Evolutionary conservation across 306 rosid species (phyloP).

Genomic region (Lathyrus sativus): DNA sequence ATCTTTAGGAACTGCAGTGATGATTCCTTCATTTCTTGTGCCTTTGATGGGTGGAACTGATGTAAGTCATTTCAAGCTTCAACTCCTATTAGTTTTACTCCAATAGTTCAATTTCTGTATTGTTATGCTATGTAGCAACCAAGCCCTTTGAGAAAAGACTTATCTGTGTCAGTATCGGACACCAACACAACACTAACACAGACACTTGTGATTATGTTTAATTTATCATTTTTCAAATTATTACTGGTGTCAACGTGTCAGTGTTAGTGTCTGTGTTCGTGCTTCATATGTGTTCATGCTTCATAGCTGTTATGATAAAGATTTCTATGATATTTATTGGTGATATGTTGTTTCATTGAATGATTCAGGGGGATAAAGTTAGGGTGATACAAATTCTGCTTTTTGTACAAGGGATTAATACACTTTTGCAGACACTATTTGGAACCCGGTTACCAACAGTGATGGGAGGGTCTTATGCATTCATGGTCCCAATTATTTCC

Average conservation of each 20-base stretch:
- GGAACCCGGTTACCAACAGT: constrained; percentile 98
- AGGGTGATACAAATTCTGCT: constrained; percentile 95
- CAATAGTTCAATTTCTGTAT: too few relatives aligned
- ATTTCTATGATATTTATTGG: neutral
- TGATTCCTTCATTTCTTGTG: constrained; percentile 98
- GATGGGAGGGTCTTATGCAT: constrained; percentile 94
- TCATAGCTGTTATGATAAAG: too few relatives aligned
- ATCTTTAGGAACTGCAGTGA: constrained; percentile 97
- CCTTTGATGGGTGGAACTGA: constrained; percentile 94
- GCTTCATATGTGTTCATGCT: too few relatives aligned
- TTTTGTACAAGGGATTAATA: constrained; percentile 90
- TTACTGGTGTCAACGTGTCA: too few relatives aligned
- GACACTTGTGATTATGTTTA: too few relatives aligned
- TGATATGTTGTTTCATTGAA: constrained; percentile 24
- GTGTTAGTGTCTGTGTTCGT: too few relatives aligned
- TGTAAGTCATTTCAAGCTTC: constrained; percentile 55
- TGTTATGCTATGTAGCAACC: too few relatives aligned
- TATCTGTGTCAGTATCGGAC: too few relatives aligned
- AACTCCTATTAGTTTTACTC: neutral
- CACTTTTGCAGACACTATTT: constrained; percentile 90
- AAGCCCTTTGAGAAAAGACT: too few relatives aligned
- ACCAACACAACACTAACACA: too few relatives aligned
- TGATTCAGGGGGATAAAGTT: constrained; percentile 87
- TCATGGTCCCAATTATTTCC: constrained; percentile 95
- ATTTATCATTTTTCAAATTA: too few relatives aligned